phyloP scores from a whole-genome alignment of 2,329 filamentous ascomycete species.

The Epichloe elymi region DNA sequence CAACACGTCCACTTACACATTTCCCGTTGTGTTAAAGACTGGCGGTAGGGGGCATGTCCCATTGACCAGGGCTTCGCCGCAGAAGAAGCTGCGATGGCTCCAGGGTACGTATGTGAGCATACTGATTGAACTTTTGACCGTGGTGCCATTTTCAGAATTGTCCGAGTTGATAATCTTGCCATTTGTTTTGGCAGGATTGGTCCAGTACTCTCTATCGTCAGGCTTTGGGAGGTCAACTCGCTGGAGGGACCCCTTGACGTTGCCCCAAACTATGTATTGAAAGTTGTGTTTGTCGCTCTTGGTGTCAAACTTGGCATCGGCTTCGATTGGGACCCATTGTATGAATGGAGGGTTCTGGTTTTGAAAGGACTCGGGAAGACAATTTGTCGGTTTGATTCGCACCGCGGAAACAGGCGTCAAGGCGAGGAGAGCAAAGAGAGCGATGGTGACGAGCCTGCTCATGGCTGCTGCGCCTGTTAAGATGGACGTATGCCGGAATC shows the following conservation, averaged over 20 bases:
- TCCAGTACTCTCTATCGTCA: constrained; percentile 46
- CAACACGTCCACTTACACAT: constrained; percentile 4
- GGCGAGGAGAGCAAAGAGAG: constrained; percentile 26
- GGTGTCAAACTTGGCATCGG: constrained; percentile 62
- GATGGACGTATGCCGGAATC: not conserved
- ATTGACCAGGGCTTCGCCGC: constrained; percentile 44
- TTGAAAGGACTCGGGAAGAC: constrained; percentile 50
- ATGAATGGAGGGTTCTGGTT: constrained; percentile 45
- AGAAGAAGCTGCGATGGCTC: constrained; percentile 48
- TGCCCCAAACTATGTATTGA: constrained; percentile 74
- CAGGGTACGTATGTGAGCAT: constrained; percentile 68
- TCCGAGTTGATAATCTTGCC: constrained; percentile 68
- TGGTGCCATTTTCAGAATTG: constrained; percentile 51
- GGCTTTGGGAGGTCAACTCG: constrained; percentile 44
- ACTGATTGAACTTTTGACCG: constrained; percentile 57
- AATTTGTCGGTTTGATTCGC: constrained; percentile 72
- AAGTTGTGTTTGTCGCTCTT: constrained; percentile 48
- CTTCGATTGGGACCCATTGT: constrained; percentile 66
- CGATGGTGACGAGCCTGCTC: constrained; percentile 17
- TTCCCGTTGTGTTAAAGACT: constrained; percentile 39
- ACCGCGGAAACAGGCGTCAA: constrained; percentile 43
- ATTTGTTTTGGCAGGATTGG: constrained; percentile 40
- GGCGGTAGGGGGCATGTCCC: constrained; percentile 63
- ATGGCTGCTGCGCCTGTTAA: not conserved
- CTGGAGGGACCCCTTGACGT: constrained; percentile 64